Base-by-base conservation (phyloP, 2,329 filamentous ascomycete genomes). In the Knufia petricola region DNA sequence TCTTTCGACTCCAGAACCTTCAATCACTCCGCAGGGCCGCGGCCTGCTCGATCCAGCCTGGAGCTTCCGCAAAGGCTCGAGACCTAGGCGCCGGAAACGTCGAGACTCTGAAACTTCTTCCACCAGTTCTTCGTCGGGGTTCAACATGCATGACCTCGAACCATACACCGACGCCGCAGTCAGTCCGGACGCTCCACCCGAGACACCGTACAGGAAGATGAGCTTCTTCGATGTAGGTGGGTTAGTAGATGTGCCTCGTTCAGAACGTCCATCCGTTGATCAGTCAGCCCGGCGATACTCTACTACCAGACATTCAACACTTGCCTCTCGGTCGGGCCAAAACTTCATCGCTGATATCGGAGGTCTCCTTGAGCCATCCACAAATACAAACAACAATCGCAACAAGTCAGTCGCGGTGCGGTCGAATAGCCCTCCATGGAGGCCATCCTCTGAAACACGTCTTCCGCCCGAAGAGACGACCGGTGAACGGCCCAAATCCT, bases 141-240 rank as follows among this genome's bases (percentile, higher is more conserved):
- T 57, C 41, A 57, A 53, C 46, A 15, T 59, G 19, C 52, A 48
- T 12, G 45, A 57, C 26, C 28, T 56, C 15, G 50, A 52, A 12
- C 21, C 43, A 10, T 44, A 42, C 28, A 26, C 10, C 12, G 48
- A 50, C 12, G 50, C 50, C n/a, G 39, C 55, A 10, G 42, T 32
- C n/a, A 48, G 38, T 17, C 43, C 40, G 2, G 36, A 21, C n/a
- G 26, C 21, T 1, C 43, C 24, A n/a, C 23, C 34, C 1, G 51
- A 53, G 37, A 55, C 47, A 4, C 52, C 54, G n/a, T 7, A 30
- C 12, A 58, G 50, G 30, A 73, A 75, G 40, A 78, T 92, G 3
- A 87, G 85, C 0, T 90, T 95, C 63, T 88, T 90, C 58, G 89
- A 95, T 56, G 82, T 88, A 1, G 87, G 87, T 19, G 86, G 85